These are phyloP conservation scores for Rhizopus stolonifer DNA, from an alignment of 371 early-diverging fungal genomes.

Conservation along the genomic window DNA sequence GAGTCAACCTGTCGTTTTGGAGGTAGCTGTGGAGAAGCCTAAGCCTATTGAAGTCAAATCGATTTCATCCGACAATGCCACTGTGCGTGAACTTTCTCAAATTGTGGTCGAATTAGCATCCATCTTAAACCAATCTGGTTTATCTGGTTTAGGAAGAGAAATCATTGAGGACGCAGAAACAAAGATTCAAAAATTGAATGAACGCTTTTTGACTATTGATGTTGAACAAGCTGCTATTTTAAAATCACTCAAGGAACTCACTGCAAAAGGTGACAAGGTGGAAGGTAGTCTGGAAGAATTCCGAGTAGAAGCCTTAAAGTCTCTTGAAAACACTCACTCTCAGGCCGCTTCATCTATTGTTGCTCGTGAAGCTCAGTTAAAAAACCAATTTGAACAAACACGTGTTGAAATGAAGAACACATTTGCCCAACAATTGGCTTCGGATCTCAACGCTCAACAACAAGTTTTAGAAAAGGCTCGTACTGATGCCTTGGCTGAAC, in stretches of 20 bases:
- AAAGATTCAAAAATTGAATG: conserved; percentile 19
- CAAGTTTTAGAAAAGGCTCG: conserved; percentile 41
- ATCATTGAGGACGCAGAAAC: conserved; percentile 25
- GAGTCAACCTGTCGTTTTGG: conserved; percentile 13
- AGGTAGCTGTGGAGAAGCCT: conserved; percentile 25
- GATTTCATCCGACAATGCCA: conserved; percentile 16
- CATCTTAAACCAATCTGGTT: conserved; percentile 35
- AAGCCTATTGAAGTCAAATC: conserved; percentile 22
- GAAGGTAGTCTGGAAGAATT: conserved; percentile 26
- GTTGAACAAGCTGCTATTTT: conserved; percentile 24
- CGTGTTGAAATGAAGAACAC: conserved; percentile 25
- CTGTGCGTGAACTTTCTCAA: conserved; percentile 24
- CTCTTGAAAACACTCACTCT: conserved; percentile 13
- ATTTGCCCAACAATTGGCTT: conserved; percentile 33
- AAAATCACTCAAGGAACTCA: conserved; percentile 14
- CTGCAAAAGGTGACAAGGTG: conserved; percentile 19
- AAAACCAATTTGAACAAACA: conserved; percentile 41
- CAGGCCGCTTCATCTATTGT: conserved; percentile 20
- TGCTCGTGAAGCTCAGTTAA: conserved; percentile 42
- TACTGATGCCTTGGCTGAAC: conserved; percentile 37
- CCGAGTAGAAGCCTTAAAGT: conserved; percentile 16
- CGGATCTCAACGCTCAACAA: conserved; percentile 39
- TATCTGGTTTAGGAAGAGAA: conserved; percentile 30
- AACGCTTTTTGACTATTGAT: conserved; percentile 15
- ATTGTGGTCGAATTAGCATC: conserved; percentile 29